Base-by-base conservation (phyloP, 192 early-diverging fungal genomes). In the Piromyces finnis region DNA sequence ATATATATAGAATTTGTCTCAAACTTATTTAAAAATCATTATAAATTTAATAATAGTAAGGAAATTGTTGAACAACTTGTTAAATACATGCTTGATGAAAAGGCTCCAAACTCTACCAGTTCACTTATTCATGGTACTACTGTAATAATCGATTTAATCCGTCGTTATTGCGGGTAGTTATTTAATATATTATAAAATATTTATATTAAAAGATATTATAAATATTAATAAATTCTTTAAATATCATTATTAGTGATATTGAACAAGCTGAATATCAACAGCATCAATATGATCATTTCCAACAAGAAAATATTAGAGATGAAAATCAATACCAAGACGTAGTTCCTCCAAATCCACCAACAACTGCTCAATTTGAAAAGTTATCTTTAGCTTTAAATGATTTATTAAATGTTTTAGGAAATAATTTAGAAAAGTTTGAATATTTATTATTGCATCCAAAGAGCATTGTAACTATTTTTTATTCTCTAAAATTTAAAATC, bases 131-230 rank as follows among this genome's bases (percentile, higher is more conserved):
- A 96, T 84, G 96, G 95, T 82, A 94, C 97, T 32, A 94, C 92
- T 78, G 96, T 99, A 80, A 93, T 99, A 82, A 97, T 99, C 81
- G 97, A 99, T 87, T 87, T 99, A 26, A 97, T 99, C 85, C 91
- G 97, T 81, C 92, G 96, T 82, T 98, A 97, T 85, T 98, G 96
- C 91, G 93, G 92, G 93, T 94, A 83, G 28, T 35, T 79, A 22
- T 36, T 59, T 26, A 15, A 15, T 51, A 37, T 14, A 37, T 12
- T 37, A 37, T 14, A 37, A n/a, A n/a, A n/a, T n/a, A n/a, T n/a
- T n/a, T n/a, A n/a, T n/a, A n/a, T n/a, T n/a, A n/a, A n/a, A n/a
- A n/a, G n/a, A n/a, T 37, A 37, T 37, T 37, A 14, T 37, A 37
- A 37, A 14, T 35, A 7, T 7, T 35, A 37, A 15, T 6, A 37